phyloP scores from a whole-genome alignment of 768 basidiomycete genomes.

The Melanogaster broomeanus region DNA sequence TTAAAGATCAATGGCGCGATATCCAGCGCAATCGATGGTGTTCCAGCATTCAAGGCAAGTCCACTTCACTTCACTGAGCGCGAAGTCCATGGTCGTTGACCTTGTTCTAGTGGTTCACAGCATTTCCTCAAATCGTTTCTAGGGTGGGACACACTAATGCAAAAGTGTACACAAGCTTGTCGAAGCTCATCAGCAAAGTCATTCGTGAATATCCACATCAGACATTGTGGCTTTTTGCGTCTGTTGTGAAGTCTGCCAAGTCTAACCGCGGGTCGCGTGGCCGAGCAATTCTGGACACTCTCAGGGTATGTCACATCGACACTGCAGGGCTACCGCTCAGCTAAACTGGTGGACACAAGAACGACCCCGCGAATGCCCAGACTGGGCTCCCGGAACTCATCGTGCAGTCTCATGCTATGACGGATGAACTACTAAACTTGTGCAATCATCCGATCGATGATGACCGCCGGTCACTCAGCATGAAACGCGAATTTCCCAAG shows the following conservation, averaged over 20 bases:
- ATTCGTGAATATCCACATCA: conserved; percentile 87
- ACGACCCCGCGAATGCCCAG: conserved; percentile 42
- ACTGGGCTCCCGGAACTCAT: conserved; percentile 53
- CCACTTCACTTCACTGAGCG: not conserved
- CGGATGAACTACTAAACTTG: conserved; percentile 65
- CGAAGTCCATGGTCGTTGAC: not conserved
- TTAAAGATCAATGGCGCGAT: conserved; percentile 59
- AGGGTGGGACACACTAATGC: conserved; percentile 77
- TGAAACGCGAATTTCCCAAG: conserved; percentile 54
- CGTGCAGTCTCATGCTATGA: conserved; percentile 58
- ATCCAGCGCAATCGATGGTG: conserved; percentile 51
- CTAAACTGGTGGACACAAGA: conserved; percentile 33
- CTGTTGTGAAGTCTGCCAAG: conserved; percentile 85
- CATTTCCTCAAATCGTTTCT: conserved; percentile 96
- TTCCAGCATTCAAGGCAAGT: conserved; percentile 80
- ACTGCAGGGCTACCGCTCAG: not conserved
- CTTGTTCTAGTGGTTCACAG: conserved; percentile 81
- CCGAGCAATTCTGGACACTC: conserved; percentile 51
- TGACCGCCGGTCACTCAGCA: conserved; percentile 37
- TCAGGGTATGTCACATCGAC: conserved; percentile 47
- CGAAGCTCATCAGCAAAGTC: conserved; percentile 67
- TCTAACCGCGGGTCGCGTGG: conserved; percentile 60
- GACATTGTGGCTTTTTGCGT: conserved; percentile 89
- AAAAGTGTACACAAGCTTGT: conserved; percentile 60
- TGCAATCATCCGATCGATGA: conserved; percentile 56